Evolutionary conservation across 331 rosid genomes (phyloP), one percentile per base, ranked within the genome.

Genomic region (Malus hybrid): DNA sequence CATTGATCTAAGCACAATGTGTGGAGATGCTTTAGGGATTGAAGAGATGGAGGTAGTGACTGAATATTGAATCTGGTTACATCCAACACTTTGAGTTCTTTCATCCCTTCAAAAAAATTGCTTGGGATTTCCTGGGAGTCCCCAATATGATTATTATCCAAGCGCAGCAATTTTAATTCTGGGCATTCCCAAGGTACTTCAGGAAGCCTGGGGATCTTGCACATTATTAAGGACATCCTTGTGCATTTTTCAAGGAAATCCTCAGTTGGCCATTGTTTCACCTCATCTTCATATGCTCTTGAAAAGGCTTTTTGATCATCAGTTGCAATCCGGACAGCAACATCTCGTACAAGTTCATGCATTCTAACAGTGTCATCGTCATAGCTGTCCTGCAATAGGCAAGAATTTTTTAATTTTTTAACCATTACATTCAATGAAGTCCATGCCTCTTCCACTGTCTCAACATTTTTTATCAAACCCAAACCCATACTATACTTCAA

Each of bases 141-240:
- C 0, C 0, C 2, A 2, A 39, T 39, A 6, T 1, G 4, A 1
- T 2, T 6, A 13, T 0, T 70, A 0, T 1, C 19, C 50, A 71
- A 18, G 4, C 0, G 0, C 0, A 77, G 8, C 11, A 61, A 0
- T 0, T 20, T n/a, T 2, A 56, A 10, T n/a, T 55, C 22, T 7
- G 1, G 28, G 66, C 66, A 71, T 0, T 3, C 52, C 55, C 63
- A 19, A 19, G 60, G 39, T 19, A 13, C 54, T 20, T 71, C 34
- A 4, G 66, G 76, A 71, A 56, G 66, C 1, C 5, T 33, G 3
- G 54, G 52, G 15, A 56, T 7, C 0, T 2, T 71, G 14, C 7
- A 6, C 0, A 0, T 0, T 0, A 0, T 0, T 0, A 52, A 10
- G 5, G 12, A 5, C 5, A 73, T 29, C 2, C 3, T 3, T 2